Base-by-base conservation (phyloP, 805 yeast genomes). In the Candida morakotiae region DNA sequence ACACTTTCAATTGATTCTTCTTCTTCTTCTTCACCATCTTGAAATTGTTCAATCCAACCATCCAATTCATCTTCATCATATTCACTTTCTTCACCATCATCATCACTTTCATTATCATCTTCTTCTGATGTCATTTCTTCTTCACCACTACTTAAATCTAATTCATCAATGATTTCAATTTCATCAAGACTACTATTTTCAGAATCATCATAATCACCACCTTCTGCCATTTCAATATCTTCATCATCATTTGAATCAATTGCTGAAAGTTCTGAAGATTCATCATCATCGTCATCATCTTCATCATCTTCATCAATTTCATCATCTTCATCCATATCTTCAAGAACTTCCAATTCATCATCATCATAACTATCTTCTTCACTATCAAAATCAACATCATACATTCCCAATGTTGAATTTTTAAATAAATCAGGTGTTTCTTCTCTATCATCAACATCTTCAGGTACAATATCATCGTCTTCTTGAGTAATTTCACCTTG, bases 401-500 rank as follows among this genome's bases (percentile, higher is more conserved):
- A 91, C 94, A 91, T 89, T 1, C 96, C 97, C 28, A 91, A 67
- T 0, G 97, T 86, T 0, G 97, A 89, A 54, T 93, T 89, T 27
- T 83, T 69, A 58, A 91, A 79, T 51, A 89, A 66, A 55, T 89
- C 89, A 0, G 95, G 88, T 0, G 88, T 77, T 37, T 87, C 91
- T 37, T 83, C 94, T 21, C 71, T 54, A 20, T 68, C 63, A 25
- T 81, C 87, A 19, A 73, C 78, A n/a, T 78, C 85, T 7, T 56
- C 62, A 7, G 56, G 57, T 6, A 53, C 52, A 5, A 56, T 51
- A 10, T 55, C 64, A 9, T 60, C 68, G n/a, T 63, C 69, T 17
- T 70, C 77, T 20, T 62, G 64, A 16, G 62, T 68, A 21, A 69
- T 75, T 13, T 81, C 91, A 22, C 75, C 81, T 29, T 71, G 75